Conservation (phyloP, 345 rosid genomes). For the Eucalyptus regnans region DNA sequence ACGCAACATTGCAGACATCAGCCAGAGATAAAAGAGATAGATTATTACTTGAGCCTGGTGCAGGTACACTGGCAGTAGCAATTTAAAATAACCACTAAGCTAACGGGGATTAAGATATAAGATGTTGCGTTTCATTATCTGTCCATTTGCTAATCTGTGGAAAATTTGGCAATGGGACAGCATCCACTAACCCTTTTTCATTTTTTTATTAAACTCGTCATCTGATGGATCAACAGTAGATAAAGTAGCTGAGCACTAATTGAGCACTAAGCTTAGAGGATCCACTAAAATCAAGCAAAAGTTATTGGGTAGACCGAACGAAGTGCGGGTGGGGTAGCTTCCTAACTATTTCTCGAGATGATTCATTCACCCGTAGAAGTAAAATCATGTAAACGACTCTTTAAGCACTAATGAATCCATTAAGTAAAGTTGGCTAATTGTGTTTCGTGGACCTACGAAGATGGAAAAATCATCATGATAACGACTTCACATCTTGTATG, state of each 20-base stretch:
- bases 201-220: not conserved
- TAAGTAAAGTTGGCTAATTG: not conserved
- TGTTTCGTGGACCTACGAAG: fast-evolving
- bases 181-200: not conserved
- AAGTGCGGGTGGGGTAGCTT: no score
- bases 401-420: fast-evolving
- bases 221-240: not conserved
- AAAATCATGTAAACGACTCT: not conserved
- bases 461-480: not conserved
- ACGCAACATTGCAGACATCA: not conserved
- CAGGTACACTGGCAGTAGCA: not conserved
- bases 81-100: no score
- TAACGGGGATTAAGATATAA: not conserved
- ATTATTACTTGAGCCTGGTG: fast-evolving
- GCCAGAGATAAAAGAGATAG: not conserved
- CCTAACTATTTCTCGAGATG: fast-evolving
- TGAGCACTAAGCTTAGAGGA: not conserved
- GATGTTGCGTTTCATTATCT: not conserved
- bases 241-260: not conserved
- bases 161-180: not conserved
- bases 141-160: not conserved
- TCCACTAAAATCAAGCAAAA: not conserved
- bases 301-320: no score
- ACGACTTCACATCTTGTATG: not conserved
- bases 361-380: not conserved